Evolutionary conservation across 768 basidiomycete genomes (phyloP), one percentile per base, ranked within the genome.

Genomic region (Pulveroboletus sp.): DNA sequence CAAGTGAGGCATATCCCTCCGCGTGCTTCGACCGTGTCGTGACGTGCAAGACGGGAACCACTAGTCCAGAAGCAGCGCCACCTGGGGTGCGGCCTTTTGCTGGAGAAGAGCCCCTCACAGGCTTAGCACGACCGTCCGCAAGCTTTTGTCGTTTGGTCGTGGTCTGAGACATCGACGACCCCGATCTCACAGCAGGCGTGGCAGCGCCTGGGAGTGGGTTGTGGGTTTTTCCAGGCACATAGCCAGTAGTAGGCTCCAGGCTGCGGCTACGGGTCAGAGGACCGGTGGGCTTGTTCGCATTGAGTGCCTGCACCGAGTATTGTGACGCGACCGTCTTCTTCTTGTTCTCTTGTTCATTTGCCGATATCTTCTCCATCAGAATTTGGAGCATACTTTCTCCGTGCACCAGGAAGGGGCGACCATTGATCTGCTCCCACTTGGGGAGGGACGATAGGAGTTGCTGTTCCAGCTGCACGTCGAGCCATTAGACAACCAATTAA

Each of bases 271-370:
- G 60, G 1, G 63, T 57, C 21, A 52, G 26, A 33, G 58, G 56
- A 7, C 50, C 63, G 4, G 46, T 42, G 9, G 55, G 43, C 21
- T 61, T 56, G 36, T 30, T 45, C 7, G 46, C 48, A 36, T 65
- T 69, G 13, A 67, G 56, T 9, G 59, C 61, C 47, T 69, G 66
- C 8, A 59, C 28, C 30, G 67, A 69, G 33, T 67, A 67, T 42
- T 67, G 66, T n/a, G 66, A 67, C 3, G 60, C 69, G 21, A 74
- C 55, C 28, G 70, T 68, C 60, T 73, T 78, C 55, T 78, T 79
- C 62, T 79, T 82, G 67, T 89, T 92, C 71, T 94, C 93, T 69
- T 93, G 91, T 53, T 85, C 84, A 14, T 77, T 75, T 8, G 84
- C 80, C 43, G 83, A 81, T 40, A 85, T 69, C 7, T 77, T 81